These are phyloP conservation scores for Schizophyllum amplum DNA, from an alignment of 1,284 basidiomycete genomes.

Conservation along the genomic window DNA sequence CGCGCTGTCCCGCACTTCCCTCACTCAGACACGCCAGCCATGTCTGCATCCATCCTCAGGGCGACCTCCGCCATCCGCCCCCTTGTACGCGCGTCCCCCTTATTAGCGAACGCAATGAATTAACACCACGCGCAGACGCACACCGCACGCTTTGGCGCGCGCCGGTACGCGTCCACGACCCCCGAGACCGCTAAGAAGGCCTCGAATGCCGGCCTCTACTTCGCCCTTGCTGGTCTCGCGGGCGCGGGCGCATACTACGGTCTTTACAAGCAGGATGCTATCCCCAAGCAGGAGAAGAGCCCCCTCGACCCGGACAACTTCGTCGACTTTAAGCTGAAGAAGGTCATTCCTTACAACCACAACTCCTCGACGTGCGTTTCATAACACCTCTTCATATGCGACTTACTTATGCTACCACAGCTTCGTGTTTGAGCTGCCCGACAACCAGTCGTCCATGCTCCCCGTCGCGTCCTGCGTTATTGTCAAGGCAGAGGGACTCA, in stretches of 20 bases:
- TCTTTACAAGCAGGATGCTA: constrained; percentile 25
- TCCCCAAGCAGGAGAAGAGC: constrained; percentile 43
- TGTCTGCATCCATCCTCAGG: not conserved
- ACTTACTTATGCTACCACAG: constrained; percentile 22
- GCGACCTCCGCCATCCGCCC: not conserved
- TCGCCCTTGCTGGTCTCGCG: constrained; percentile 37
- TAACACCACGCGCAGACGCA: constrained; percentile 8
- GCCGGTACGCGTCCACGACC: constrained; percentile 39
- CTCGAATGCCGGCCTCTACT: constrained; percentile 34
- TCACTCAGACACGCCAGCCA: not conserved
- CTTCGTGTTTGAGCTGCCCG: constrained; percentile 84
- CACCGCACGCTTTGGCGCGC: constrained; percentile 15
- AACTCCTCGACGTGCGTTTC: constrained; percentile 63
- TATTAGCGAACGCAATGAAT: constrained; percentile 8
- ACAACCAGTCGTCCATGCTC: constrained; percentile 71
- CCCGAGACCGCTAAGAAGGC: constrained; percentile 25
- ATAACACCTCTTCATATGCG: not conserved
- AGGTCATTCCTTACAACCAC: constrained; percentile 88
- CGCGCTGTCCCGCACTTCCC: not conserved
- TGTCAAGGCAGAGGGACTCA: constrained; percentile 53
- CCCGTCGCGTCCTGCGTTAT: constrained; percentile 69
- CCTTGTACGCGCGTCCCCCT: too few species aligned
- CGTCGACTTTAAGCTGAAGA: constrained; percentile 76
- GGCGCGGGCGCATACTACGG: constrained; percentile 47
- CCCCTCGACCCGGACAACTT: constrained; percentile 70